These are phyloP conservation scores for Obba rivulosa DNA, from an alignment of 768 basidiomycete species.

Conservation along the genomic window DNA sequence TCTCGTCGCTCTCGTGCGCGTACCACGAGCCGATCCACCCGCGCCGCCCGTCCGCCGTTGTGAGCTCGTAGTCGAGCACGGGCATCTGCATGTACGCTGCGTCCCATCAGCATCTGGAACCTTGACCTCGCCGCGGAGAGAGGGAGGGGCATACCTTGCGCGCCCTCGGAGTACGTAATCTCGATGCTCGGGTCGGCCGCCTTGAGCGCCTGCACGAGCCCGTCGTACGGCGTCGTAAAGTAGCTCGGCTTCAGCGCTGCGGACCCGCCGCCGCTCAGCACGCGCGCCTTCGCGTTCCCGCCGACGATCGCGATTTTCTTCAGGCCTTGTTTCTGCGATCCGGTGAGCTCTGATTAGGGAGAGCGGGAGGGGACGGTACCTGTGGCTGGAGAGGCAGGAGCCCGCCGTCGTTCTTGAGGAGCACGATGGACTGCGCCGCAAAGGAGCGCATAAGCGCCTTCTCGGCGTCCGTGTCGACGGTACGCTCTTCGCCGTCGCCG, in stretches of 20 bases:
- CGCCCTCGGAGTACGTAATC: constrained; percentile 64
- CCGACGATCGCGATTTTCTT: constrained; percentile 76
- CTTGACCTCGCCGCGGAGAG: neutral
- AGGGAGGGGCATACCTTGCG: constrained; percentile 41
- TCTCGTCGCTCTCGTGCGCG: constrained; percentile 50
- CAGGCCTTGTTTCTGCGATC: constrained; percentile 27
- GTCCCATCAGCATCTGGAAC: neutral
- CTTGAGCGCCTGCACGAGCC: constrained; percentile 56
- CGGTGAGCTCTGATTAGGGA: neutral
- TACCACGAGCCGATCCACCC: constrained; percentile 69
- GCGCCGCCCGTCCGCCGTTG: constrained; percentile 50
- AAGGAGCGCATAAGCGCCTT: constrained; percentile 57
- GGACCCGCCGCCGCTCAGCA: constrained; percentile 67
- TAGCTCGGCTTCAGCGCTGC: constrained; percentile 72
- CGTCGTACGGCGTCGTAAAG: constrained; percentile 73
- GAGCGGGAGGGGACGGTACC: constrained; percentile 1
- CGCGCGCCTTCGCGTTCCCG: constrained; percentile 58
- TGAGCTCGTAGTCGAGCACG: constrained; percentile 61
- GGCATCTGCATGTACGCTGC: constrained; percentile 62
- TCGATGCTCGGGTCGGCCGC: constrained; percentile 38
- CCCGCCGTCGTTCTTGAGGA: constrained; percentile 62
- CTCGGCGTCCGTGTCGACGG: constrained; percentile 56
- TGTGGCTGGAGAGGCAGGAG: constrained; percentile 48
- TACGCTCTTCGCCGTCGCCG: constrained; percentile 64
- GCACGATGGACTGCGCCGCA: constrained; percentile 67